Evolutionary conservation across 2,329 filamentous ascomycete genomes (phyloP).

Genomic region (Xylariaceae sp.): DNA sequence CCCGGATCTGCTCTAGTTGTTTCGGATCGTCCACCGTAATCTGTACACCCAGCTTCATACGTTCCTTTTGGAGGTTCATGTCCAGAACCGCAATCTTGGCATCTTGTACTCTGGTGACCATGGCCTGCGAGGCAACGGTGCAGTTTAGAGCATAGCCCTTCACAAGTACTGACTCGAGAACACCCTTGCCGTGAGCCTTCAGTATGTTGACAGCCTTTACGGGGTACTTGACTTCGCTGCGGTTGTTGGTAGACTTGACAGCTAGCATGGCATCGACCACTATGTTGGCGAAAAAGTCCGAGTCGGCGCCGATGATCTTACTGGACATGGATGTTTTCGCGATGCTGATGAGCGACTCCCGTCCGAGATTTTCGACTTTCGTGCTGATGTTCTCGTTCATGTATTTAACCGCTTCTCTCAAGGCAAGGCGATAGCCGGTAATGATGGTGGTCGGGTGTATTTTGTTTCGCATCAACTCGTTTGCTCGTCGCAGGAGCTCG

Average conservation of each 20-base stretch:
- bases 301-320: constrained; percentile 95
- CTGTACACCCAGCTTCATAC: constrained; percentile 98
- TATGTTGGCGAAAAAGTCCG: constrained; percentile 96
- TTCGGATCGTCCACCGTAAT: constrained; percentile 97
- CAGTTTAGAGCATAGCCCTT: constrained; percentile 98
- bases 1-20: constrained; percentile 94
- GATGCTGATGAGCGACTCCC: constrained; percentile 87
- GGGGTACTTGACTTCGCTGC: constrained; percentile 88
- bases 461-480: constrained; percentile 99
- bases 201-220: constrained; percentile 99
- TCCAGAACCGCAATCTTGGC: constrained; percentile 96
- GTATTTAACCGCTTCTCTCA: constrained; percentile 95
- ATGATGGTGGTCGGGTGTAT: constrained; percentile 99
- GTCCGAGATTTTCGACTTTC: constrained; percentile 86
- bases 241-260: constrained; percentile 88
- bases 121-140: constrained; percentile 95
- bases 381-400: constrained; percentile 98
- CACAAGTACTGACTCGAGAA: constrained; percentile 79
- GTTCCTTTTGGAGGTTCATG: constrained; percentile 98
- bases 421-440: constrained; percentile 90
- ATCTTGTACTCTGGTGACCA: constrained; percentile 86
- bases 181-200: constrained; percentile 94
- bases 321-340: constrained; percentile 99
- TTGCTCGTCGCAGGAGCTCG: constrained; percentile 85
- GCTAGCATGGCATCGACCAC: constrained; percentile 93